A percentile compares a stretch with the other conserved stretches of the same genome.
These are phyloP conservation scores for Lentinus tigrinus DNA, from an alignment of 768 basidiomycete species.

Conservation along the genomic window DNA sequence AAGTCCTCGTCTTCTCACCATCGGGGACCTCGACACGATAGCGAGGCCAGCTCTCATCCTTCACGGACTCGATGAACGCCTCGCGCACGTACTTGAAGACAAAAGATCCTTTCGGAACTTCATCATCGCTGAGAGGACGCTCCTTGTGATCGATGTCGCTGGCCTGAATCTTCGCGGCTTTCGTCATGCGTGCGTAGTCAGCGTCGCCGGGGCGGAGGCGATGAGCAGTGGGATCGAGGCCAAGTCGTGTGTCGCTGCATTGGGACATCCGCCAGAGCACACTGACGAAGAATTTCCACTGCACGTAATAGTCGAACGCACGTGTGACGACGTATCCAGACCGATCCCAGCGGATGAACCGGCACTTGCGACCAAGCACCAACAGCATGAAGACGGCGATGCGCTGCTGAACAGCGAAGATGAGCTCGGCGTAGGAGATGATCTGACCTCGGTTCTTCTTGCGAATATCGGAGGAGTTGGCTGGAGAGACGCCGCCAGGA, in stretches of 20 bases:
- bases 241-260: not conserved
- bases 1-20: not conserved
- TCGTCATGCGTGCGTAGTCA: not conserved
- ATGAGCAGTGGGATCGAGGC: not conserved
- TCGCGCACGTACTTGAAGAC: constrained; percentile 4
- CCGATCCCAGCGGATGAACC: constrained; percentile 6
- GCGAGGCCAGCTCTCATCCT: not conserved
- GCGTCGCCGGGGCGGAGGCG: not conserved
- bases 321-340: constrained; percentile 2
- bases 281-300: not conserved
- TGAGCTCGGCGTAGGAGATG: constrained; percentile 1
- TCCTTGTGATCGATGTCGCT: not conserved
- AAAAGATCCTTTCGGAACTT: not conserved
- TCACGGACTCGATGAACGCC: not conserved
- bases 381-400: constrained; percentile 4
- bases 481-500: not conserved
- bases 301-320: constrained; percentile 5
- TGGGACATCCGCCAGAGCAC: constrained; percentile 3
- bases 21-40: constrained; percentile 2
- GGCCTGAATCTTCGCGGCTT: not conserved
- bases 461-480: not conserved
- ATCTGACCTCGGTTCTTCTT: not conserved
- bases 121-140: too few species aligned
- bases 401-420: constrained; percentile 9
- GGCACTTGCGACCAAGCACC: constrained; percentile 1